Conservation (phyloP, 176 grass and related monocot species). For the Cymbopogon citratus region DNA sequence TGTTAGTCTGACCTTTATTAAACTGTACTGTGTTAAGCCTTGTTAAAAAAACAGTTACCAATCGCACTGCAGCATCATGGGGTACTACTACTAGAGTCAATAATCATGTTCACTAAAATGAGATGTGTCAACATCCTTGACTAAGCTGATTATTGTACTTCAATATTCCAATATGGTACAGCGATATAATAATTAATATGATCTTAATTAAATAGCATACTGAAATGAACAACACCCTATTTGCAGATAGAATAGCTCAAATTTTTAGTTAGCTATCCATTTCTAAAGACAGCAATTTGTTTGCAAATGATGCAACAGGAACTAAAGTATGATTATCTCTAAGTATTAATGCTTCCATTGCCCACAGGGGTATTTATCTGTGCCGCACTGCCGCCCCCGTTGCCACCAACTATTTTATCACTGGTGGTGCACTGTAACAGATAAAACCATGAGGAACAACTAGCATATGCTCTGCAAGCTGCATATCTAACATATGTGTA, state of each 20-base stretch:
- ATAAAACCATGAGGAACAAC: constrained; percentile 2
- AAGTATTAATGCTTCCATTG: background rate
- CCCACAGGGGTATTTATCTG: background rate
- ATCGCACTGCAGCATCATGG: background rate
- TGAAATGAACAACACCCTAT: background rate
- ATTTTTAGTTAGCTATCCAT: background rate
- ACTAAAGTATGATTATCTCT: background rate
- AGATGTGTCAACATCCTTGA: background rate
- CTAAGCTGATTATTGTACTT: background rate
- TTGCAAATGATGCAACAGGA: background rate
- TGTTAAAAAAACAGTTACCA: background rate
- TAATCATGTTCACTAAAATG: background rate
- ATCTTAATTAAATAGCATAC: background rate
- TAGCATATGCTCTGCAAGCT: background rate
- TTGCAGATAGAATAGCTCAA: background rate
- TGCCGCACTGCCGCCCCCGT: background rate
- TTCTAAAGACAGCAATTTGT: background rate
- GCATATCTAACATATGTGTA: background rate
- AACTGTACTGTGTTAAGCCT: background rate
- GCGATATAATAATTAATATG: background rate
- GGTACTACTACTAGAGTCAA: background rate
- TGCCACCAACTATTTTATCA: constrained; percentile 38
- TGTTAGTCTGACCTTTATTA: background rate
- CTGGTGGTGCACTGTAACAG: background rate
- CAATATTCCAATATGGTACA: background rate